Percentiles rank a stretch among this genome's conserved stretches.
phyloP scores from a whole-genome alignment of 176 grass and related monocot genomes.

The Carex parvula region DNA sequence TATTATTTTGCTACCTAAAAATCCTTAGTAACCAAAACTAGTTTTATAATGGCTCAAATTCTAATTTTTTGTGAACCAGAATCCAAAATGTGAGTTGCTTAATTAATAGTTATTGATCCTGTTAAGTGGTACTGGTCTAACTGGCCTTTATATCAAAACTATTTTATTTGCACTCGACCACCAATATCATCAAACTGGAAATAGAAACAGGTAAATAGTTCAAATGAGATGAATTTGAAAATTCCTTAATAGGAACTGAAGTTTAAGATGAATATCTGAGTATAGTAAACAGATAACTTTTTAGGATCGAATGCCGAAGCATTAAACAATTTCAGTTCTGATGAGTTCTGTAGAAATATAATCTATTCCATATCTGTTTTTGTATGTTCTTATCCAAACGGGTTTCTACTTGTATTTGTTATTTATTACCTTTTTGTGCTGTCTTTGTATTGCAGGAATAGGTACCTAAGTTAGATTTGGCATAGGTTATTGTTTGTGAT shows the following conservation, averaged over 20 bases:
- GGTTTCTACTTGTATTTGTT: not conserved
- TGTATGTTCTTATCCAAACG: not conserved
- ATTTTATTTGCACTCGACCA: not conserved
- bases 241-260: not conserved
- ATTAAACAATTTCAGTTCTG: not conserved
- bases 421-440: not conserved
- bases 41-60: not conserved
- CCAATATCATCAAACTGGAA: not conserved
- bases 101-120: not conserved
- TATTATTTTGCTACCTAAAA: not conserved
- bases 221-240: not conserved
- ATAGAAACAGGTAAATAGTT: not conserved
- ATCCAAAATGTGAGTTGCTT: not conserved
- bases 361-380: not conserved
- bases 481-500: slow-evolving; percentile 11
- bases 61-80: not conserved
- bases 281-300: not conserved
- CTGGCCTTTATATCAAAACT: not conserved
- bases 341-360: not conserved
- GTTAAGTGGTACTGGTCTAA: not conserved
- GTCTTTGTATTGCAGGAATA: slow-evolving; percentile 24
- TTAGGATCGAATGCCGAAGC: not conserved
- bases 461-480: slow-evolving; percentile 3
- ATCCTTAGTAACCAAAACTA: not conserved
- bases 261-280: not conserved